Base-by-base conservation (phyloP, 2,329 filamentous ascomycete genomes). In the Claviceps maximensis region DNA sequence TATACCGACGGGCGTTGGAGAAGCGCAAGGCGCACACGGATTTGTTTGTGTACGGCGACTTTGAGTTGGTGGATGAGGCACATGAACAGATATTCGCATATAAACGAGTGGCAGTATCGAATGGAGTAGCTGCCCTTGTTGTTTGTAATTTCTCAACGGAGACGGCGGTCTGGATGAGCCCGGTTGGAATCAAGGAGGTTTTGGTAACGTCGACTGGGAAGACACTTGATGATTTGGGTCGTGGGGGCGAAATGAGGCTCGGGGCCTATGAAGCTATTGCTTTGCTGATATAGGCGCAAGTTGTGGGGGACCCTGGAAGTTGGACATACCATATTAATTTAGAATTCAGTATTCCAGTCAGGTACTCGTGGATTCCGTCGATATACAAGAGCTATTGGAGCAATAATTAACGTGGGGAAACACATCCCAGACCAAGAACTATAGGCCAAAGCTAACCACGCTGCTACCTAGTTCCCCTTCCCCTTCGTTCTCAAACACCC, bases 31-130 rank as follows among this genome's bases (percentile, higher is more conserved):
- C 74, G 47, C 71, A 79, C 60, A 73, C 73, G 46, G 77, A 86
- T 55, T 62, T 86, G 1, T 80, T 88, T 54, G 77, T 87, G 3
- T 86, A 87, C 59, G 84, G 84, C 0, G 70, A 78, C 52, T 74
- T 71, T 52, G 61, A 60, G n/a, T 62, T 71, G 31, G 61, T 68
- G 13, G 68, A 71, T 53, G 65, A 69, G 53, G 52, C 56, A 2
- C 62, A 71, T 54, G 61, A 69, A 10, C 59, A 62, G 53, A 55
- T 72, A 33, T 66, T 72, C 55, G 69, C 69, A 31, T 72, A 71
- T 52, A 62, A 60, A 54, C 60, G 70, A n/a, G 62, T 54, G 49
- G 64, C 66, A 2, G 64, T 66, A 2, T 53, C 58, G 12, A 62
- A 59, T 21, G 67, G 67, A 0, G 60, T 62, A 15, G 57, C 58